Conservation (phyloP, 192 early-diverging fungal species). For the Borealophlyctis nickersoniae region DNA sequence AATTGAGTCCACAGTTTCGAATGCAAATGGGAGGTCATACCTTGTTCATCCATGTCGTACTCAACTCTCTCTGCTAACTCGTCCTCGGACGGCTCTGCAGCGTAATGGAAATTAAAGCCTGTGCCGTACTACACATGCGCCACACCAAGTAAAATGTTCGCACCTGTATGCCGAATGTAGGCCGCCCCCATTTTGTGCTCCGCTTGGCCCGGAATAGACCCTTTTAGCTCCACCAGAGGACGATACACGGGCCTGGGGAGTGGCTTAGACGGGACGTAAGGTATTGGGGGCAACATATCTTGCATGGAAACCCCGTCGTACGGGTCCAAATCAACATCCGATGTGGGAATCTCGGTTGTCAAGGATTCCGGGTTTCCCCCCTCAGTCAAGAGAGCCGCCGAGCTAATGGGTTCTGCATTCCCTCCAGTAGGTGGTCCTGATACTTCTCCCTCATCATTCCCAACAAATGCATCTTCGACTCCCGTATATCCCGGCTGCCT, state of each 20-base stretch:
- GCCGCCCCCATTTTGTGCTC: neutral
- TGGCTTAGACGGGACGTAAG: neutral
- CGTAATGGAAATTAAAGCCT: conserved; percentile 3
- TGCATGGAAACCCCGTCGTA: neutral
- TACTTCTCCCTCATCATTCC: neutral
- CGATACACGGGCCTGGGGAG: neutral
- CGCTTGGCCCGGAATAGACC: neutral
- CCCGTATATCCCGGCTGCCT: neutral
- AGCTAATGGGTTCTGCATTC: neutral
- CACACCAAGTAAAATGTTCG: too few relatives aligned
- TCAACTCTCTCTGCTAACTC: conserved; percentile 63
- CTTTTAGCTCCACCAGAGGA: neutral
- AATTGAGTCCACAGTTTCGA: neutral
- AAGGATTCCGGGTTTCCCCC: neutral
- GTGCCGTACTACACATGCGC: too few relatives aligned
- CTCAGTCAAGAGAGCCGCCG: neutral
- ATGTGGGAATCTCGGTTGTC: neutral
- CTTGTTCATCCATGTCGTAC: conserved; percentile 99
- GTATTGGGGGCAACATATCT: neutral
- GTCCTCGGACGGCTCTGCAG: conserved; percentile 43
- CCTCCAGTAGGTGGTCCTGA: neutral
- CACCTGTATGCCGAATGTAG: conserved; percentile 19
- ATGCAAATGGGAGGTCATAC: neutral
- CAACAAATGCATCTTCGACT: neutral
- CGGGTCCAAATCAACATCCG: neutral